Evolutionary conservation across 2,329 filamentous ascomycete species (phyloP).

Genomic region (Monilinia fructigena): DNA sequence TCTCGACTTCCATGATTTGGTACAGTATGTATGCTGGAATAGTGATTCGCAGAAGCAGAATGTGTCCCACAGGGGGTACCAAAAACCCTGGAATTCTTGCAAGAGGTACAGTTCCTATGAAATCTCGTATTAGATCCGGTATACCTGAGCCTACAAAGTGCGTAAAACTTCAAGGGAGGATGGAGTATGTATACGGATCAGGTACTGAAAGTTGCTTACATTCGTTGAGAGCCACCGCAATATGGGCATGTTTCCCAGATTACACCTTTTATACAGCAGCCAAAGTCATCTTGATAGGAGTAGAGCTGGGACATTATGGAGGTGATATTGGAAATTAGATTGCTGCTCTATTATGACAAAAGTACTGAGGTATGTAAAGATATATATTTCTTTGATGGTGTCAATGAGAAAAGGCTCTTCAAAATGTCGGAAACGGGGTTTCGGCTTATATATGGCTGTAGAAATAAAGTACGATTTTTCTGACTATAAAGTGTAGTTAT

Average conservation of each 20-base stretch:
- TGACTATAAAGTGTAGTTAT: conserved; percentile 2
- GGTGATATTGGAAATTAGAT: background rate
- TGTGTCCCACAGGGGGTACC: background rate
- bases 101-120: background rate
- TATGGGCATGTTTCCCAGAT: background rate
- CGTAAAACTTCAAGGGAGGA: background rate
- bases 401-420: background rate
- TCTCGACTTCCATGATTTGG: background rate
- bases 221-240: conserved; percentile 2
- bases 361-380: too few relatives aligned
- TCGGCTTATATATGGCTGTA: background rate
- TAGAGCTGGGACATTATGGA: background rate
- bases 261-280: background rate
- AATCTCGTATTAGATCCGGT: background rate
- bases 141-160: background rate
- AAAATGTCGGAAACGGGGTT: too few relatives aligned
- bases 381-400: background rate
- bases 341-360: background rate
- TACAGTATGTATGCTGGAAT: background rate
- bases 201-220: background rate
- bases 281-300: background rate
- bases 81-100: background rate
- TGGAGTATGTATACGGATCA: background rate
- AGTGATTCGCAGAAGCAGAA: background rate
- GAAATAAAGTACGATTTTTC: background rate